Evolutionary conservation across 1,284 basidiomycete genomes (phyloP), one percentile per base, ranked within the genome.

Genomic region (Tylopilus sp.): DNA sequence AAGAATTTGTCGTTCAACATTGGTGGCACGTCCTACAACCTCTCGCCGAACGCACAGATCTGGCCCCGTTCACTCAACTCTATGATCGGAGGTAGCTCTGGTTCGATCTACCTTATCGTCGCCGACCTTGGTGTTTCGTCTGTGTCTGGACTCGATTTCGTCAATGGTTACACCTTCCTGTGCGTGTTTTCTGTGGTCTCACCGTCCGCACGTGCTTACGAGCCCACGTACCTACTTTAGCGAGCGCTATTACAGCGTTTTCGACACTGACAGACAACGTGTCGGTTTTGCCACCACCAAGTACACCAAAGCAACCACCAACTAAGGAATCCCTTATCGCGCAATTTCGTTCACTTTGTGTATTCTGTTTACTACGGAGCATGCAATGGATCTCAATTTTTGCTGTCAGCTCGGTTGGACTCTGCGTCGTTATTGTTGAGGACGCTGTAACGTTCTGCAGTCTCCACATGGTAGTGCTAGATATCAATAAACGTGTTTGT

Each of bases 161-260:
- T 41, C 1, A 17, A 48, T 7, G 59, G 54, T 0, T 62, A 44
- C 26, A 11, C 43, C 0, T 60, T 63, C 39, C 40, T 60, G 58
- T 59, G 20, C 6, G 60, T 36, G 18, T 24, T 14, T 15, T 8
- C 8, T 26, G 26, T 8, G 7, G 3, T 14, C 12, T 31, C 14
- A 2, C 9, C 12, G 17, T 26, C 26, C 7, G 7, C 26, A 26
- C 6, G 26, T 20, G 20, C 26, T 26, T 8, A 26, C 26, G 3
- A 26, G 6, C 8, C 26, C 41, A 7, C 29, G 41, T 14, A 34
- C 14, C 30, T 26, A 8, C 68, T 51, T 57, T 18, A 60, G 76
- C 29, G 71, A 80, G 60, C 72, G 77, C 41, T 80, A 71, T 66
- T 80, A 77, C 59, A 70, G 69, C 53, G 69, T 77, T 20, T 79